phyloP scores from a whole-genome alignment of 352 stramenopile species.

The Globisporangium barbulae region DNA sequence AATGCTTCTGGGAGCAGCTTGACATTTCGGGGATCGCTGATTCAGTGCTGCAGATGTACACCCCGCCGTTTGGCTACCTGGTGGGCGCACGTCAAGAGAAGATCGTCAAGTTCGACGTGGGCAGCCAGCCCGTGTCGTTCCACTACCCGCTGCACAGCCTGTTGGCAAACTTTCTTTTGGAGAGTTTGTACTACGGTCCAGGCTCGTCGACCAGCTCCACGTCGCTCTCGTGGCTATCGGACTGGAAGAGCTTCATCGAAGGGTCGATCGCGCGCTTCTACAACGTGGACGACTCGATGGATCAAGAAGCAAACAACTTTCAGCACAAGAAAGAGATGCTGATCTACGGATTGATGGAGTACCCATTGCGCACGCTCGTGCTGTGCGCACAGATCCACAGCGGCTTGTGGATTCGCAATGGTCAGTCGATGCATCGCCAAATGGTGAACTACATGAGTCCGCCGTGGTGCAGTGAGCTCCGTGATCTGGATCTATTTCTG shows the following conservation, averaged over 20 bases:
- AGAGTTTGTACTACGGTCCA: constrained; percentile 65
- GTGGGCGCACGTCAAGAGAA: constrained; percentile 42
- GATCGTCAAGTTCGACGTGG: constrained; percentile 80
- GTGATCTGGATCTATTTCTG: constrained; percentile 74
- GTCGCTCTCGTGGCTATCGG: constrained; percentile 33
- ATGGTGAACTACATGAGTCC: constrained; percentile 78
- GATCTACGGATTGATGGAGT: constrained; percentile 76
- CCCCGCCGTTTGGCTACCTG: constrained; percentile 56
- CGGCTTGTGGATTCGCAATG: constrained; percentile 83
- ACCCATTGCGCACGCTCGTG: constrained; percentile 69
- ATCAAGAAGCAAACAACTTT: constrained; percentile 19
- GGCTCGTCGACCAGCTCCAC: constrained; percentile 14
- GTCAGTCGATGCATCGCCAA: constrained; percentile 79
- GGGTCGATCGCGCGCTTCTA: constrained; percentile 38
- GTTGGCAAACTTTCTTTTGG: constrained; percentile 75
- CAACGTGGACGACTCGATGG: constrained; percentile 21
- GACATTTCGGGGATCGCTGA: constrained; percentile 40
- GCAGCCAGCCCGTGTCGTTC: constrained; percentile 78
- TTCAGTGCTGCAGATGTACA: constrained; percentile 46
- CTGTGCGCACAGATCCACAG: constrained; percentile 75
- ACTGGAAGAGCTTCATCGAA: constrained; percentile 52
- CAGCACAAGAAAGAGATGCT: constrained; percentile 55
- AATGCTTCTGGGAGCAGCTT: constrained; percentile 75
- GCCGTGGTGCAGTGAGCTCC: constrained; percentile 63
- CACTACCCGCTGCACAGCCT: constrained; percentile 89